Evolutionary conservation across 2,329 filamentous ascomycete genomes (phyloP).

Genomic region (Balansia obtecta): DNA sequence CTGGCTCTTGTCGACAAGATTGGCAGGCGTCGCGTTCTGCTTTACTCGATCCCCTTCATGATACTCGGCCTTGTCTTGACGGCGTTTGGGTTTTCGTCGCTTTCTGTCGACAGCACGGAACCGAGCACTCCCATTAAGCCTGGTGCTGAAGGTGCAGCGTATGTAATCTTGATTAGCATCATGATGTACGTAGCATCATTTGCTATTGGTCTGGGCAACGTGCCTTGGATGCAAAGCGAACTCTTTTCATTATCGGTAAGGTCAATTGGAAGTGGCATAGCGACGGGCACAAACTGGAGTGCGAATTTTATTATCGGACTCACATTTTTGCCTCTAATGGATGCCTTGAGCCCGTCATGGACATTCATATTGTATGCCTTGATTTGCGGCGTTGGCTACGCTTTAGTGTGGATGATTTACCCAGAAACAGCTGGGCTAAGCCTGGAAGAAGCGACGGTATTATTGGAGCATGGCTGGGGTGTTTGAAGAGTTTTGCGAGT

Average conservation of each 20-base stretch:
- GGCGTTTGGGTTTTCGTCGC: constrained; percentile 57
- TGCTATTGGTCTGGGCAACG: constrained; percentile 77
- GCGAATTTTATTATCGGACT: constrained; percentile 78
- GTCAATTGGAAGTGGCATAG: constrained; percentile 57
- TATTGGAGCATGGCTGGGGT: constrained; percentile 65
- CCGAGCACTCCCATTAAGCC: constrained; percentile 8
- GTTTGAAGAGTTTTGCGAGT: constrained; percentile 25
- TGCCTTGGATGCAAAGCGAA: constrained; percentile 94
- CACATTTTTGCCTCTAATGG: constrained; percentile 82
- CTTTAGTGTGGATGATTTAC: constrained; percentile 60
- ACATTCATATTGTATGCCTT: constrained; percentile 73
- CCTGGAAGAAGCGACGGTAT: constrained; percentile 64
- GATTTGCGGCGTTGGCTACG: constrained; percentile 58
- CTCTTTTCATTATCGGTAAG: constrained; percentile 70
- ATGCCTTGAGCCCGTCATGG: constrained; percentile 55
- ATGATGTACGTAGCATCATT: constrained; percentile 78
- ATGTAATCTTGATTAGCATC: constrained; percentile 59
- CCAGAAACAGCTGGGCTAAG: constrained; percentile 76
- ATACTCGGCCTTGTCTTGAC: constrained; percentile 57
- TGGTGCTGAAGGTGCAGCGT: constrained; percentile 23
- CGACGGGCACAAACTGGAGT: constrained; percentile 76
- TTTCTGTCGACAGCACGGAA: constrained; percentile 31
- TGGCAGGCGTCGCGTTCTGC: constrained; percentile 66
- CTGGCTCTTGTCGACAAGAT: constrained; percentile 67
- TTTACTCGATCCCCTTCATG: constrained; percentile 82